Percentiles rank a stretch among this genome's conserved stretches.
Evolutionary conservation across 2,329 filamentous ascomycete genomes (phyloP).

Genomic region (Beauveria brongniartii): DNA sequence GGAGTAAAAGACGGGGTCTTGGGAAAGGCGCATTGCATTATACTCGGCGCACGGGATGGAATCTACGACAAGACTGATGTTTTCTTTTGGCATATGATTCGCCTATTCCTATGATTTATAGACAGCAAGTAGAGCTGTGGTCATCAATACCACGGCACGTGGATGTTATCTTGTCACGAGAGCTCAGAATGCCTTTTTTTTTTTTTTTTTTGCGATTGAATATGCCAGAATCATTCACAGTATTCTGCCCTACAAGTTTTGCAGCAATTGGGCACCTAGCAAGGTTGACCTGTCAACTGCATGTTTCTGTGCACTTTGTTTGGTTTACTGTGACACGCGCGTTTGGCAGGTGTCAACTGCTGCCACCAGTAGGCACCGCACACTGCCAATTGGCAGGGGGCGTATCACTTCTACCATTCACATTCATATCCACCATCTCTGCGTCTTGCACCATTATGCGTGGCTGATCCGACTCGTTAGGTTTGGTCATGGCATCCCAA

Average conservation of each 20-base stretch:
- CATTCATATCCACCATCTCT: not conserved
- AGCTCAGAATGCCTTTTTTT: not conserved
- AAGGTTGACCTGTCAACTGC: conserved; percentile 9
- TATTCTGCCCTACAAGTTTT: no score
- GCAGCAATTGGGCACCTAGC: not conserved
- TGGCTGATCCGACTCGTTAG: conserved; percentile 6
- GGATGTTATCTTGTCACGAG: not conserved
- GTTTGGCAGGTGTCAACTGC: conserved; percentile 8
- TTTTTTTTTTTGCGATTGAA: not conserved
- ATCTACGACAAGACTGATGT: not conserved
- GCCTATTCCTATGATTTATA: not conserved
- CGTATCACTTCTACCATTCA: not conserved
- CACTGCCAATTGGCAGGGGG: not conserved
- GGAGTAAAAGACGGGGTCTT: not conserved
- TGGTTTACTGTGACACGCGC: not conserved
- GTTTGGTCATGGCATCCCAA: conserved; percentile 9
- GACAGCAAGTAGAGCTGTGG: not conserved
- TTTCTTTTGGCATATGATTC: conserved; percentile 3
- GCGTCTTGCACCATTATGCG: not conserved
- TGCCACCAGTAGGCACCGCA: not conserved
- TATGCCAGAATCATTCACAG: not conserved
- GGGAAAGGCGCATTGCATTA: conserved; percentile 8
- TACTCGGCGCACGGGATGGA: conserved; percentile 1
- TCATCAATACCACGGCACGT: not conserved
- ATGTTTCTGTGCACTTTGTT: conserved; percentile 3